Percentiles rank a stretch among this genome's conserved stretches.
Conservation (phyloP, 805 yeast genomes). For the Tetrapisispora taiwanensis region DNA sequence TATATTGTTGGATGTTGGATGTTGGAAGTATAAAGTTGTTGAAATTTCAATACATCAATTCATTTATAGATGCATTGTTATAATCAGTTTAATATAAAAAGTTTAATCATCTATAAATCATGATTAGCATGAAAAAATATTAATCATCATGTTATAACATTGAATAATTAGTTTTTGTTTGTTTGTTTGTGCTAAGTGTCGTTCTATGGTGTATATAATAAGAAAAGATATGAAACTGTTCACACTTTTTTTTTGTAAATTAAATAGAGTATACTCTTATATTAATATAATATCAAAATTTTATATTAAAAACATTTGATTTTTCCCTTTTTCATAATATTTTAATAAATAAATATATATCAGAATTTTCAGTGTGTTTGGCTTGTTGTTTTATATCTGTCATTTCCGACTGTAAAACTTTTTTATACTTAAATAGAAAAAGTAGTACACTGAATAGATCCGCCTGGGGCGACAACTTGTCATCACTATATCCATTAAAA, state of each 20-base stretch:
- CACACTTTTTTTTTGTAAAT: no score
- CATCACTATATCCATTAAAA: conserved; percentile 17
- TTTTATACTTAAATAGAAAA: conserved; percentile 3
- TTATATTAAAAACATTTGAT: no score
- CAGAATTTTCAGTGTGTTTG: conserved; percentile 33
- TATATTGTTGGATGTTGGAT: no score
- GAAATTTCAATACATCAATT: no score
- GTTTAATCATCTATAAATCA: conserved; percentile 12
- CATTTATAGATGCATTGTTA: not conserved
- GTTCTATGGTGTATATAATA: no score
- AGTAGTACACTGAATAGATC: conserved; percentile 15
- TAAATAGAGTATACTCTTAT: no score
- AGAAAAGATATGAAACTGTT: no score
- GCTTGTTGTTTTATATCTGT: conserved; percentile 25
- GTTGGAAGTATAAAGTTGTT: no score
- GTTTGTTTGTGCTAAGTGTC: no score
- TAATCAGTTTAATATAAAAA: conserved; percentile 2
- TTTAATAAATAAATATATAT: conserved; percentile 3
- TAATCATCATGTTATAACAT: conserved; percentile 5
- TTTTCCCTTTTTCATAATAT: no score
- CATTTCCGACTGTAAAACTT: conserved; percentile 11
- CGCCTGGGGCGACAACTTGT: conserved; percentile 36
- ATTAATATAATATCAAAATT: not conserved
- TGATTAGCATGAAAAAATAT: conserved; percentile 31
- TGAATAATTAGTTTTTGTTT: not conserved